A percentile compares a stretch with the other conserved stretches of the same genome.
These are phyloP conservation scores for Sporopachydermia quercuum DNA, from an alignment of 805 yeast genomes.

Conservation along the genomic window DNA sequence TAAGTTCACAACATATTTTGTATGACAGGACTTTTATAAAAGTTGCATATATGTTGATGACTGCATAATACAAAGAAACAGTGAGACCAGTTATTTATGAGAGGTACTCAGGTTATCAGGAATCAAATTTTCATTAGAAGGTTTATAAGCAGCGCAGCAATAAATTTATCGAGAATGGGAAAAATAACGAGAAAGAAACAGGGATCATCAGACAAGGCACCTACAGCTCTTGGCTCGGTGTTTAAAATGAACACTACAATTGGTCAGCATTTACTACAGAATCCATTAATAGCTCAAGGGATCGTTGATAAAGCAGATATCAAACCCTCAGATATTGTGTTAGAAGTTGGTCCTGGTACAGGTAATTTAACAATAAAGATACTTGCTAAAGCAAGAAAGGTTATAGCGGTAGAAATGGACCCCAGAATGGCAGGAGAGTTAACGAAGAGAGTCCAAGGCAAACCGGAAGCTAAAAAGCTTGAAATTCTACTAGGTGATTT, in stretches of 20 bases:
- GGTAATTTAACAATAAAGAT: constrained; percentile 93
- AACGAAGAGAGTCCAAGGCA: constrained; percentile 94
- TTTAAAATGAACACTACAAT: constrained; percentile 94
- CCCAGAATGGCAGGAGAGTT: constrained; percentile 99
- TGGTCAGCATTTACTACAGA: constrained; percentile 94
- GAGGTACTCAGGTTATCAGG: constrained; percentile 17
- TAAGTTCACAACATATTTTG: no score
- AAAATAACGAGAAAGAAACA: constrained; percentile 14
- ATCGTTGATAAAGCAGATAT: constrained; percentile 93
- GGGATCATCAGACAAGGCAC: constrained; percentile 8
- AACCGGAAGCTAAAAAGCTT: constrained; percentile 81
- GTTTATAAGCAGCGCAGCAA: constrained; percentile 2
- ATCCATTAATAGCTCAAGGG: constrained; percentile 94
- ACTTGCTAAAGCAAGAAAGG: constrained; percentile 81
- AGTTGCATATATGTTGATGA: no score
- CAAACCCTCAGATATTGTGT: constrained; percentile 80
- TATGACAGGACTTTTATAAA: no score
- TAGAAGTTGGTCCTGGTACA: constrained; percentile 99
- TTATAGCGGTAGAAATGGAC: constrained; percentile 96
- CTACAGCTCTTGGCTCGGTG: constrained; percentile 42
- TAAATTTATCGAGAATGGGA: constrained; percentile 13
- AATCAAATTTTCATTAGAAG: constrained; percentile 13
- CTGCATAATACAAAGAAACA: no score
- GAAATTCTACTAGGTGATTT: constrained; percentile 91
- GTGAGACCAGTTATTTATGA: constrained; percentile 14